Percentiles rank a stretch among this genome's conserved stretches.
Conservation (phyloP, 768 basidiomycete genomes). For the Brasilioporus rufonigricans region DNA sequence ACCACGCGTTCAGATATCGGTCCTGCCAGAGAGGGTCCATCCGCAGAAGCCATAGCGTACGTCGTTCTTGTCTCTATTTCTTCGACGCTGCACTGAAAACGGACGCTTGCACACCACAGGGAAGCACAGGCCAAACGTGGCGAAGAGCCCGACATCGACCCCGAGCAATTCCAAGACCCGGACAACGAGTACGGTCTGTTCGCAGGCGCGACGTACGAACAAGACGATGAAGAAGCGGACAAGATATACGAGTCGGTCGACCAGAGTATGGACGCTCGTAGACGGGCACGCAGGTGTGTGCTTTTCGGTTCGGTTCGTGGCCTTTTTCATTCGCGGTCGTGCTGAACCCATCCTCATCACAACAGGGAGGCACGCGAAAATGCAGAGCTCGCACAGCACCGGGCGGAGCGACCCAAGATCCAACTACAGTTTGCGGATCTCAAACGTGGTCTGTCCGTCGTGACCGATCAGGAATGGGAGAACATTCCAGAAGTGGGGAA, state of each 20-base stretch:
- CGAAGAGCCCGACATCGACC: constrained; percentile 85
- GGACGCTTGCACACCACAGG: constrained; percentile 34
- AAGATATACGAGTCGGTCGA: constrained; percentile 93
- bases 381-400: constrained; percentile 68
- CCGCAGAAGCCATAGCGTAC: constrained; percentile 82
- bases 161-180: constrained; percentile 93
- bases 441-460: constrained; percentile 82
- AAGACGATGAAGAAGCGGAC: constrained; percentile 97
- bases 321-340: too few relatives aligned
- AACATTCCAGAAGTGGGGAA: constrained; percentile 95
- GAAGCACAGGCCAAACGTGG: constrained; percentile 85
- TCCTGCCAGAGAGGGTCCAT: too few relatives aligned
- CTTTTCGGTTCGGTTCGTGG: constrained; percentile 40
- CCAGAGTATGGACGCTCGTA: constrained; percentile 81
- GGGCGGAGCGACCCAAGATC: constrained; percentile 89
- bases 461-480: too few relatives aligned
- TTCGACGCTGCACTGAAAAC: too few relatives aligned
- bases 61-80: background rate
- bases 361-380: constrained; percentile 74
- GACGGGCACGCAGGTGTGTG: constrained; percentile 75
- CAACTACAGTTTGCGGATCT: constrained; percentile 95
- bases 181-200: constrained; percentile 97
- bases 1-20: too few relatives aligned
- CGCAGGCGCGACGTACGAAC: constrained; percentile 93
- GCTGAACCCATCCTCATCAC: background rate